A percentile compares a stretch with the other conserved stretches of the same genome.
Conservation (phyloP, 345 rosid species). For the Camelina sativa region DNA sequence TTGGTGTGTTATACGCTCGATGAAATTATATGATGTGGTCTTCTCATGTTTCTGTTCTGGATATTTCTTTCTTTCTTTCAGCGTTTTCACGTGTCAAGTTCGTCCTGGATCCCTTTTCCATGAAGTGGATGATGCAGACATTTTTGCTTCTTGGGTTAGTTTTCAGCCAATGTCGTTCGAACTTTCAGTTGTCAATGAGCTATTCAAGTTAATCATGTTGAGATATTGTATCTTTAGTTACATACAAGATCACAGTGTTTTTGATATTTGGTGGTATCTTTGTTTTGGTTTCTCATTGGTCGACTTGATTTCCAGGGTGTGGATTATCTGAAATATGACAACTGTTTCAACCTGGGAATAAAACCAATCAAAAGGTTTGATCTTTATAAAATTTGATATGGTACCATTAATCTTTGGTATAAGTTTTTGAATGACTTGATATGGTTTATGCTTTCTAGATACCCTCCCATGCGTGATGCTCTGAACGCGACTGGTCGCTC, state of each 20-base stretch:
- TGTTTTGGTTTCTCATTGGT: conserved; percentile 25
- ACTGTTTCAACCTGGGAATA: conserved; percentile 91
- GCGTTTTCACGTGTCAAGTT: conserved; percentile 88
- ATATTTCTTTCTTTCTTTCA: conserved; percentile 40
- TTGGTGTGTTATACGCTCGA: conserved; percentile 37
- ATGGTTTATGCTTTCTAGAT: conserved; percentile 54
- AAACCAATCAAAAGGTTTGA: conserved; percentile 70
- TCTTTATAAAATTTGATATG: conserved; percentile 22
- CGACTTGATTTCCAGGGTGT: conserved; percentile 61
- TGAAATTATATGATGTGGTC: conserved; percentile 22
- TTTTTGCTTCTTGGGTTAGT: conserved; percentile 97
- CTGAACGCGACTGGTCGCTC: conserved; percentile 70
- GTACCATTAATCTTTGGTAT: conserved; percentile 1
- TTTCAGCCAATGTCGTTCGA: conserved; percentile 9
- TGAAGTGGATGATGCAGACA: conserved; percentile 77
- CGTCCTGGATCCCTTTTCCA: conserved; percentile 95
- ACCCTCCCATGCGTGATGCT: conserved; percentile 95
- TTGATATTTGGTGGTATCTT: conserved; percentile 13
- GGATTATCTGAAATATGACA: conserved; percentile 96
- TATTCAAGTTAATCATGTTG: conserved; percentile 4
- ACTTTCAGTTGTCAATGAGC: conserved; percentile 12
- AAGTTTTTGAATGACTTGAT: conserved; percentile 21
- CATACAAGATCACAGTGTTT: background rate
- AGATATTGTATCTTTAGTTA: conserved; percentile 4
- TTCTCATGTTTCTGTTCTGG: conserved; percentile 28